Conservation (phyloP, 2,329 filamentous ascomycete genomes). For the Aspergillus floridensis region DNA sequence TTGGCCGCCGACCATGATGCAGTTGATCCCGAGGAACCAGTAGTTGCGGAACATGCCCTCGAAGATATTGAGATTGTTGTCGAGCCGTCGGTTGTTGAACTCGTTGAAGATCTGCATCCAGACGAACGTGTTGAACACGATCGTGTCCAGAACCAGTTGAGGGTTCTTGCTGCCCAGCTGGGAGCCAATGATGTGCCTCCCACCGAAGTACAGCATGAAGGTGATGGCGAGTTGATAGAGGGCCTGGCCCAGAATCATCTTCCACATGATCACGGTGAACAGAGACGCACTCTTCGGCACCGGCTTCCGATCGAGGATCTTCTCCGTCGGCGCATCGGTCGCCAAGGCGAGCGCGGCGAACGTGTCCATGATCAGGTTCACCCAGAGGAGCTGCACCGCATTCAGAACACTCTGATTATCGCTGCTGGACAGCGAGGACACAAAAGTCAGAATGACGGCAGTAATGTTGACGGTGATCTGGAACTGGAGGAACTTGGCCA, state of each 20-base stretch:
- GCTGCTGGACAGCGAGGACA: conserved; percentile 72
- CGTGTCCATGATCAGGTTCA: conserved; percentile 97
- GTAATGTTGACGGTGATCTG: conserved; percentile 83
- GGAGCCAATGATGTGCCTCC: conserved; percentile 59
- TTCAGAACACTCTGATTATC: conserved; percentile 74
- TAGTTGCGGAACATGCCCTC: conserved; percentile 80
- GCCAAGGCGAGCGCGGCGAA: conserved; percentile 85
- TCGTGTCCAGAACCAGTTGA: conserved; percentile 62
- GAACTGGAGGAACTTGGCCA: conserved; percentile 65
- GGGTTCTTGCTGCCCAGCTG: conserved; percentile 47
- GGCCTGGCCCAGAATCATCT: conserved; percentile 95
- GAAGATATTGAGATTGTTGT: conserved; percentile 95
- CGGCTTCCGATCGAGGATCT: conserved; percentile 76
- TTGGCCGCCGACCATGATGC: conserved; percentile 84
- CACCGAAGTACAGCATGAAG: conserved; percentile 79
- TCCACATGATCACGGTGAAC: conserved; percentile 94
- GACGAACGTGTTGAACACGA: conserved; percentile 97
- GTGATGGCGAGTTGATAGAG: conserved; percentile 80
- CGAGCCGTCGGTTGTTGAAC: conserved; percentile 91
- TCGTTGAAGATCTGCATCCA: conserved; percentile 99
- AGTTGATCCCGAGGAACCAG: conserved; percentile 85
- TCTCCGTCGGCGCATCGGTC: conserved; percentile 82
- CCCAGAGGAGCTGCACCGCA: conserved; percentile 90
- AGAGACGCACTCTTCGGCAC: conserved; percentile 70
- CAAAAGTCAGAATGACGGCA: conserved; percentile 81